phyloP scores from a whole-genome alignment of 2,329 filamentous ascomycete species.

The Aureobasidium lini region DNA sequence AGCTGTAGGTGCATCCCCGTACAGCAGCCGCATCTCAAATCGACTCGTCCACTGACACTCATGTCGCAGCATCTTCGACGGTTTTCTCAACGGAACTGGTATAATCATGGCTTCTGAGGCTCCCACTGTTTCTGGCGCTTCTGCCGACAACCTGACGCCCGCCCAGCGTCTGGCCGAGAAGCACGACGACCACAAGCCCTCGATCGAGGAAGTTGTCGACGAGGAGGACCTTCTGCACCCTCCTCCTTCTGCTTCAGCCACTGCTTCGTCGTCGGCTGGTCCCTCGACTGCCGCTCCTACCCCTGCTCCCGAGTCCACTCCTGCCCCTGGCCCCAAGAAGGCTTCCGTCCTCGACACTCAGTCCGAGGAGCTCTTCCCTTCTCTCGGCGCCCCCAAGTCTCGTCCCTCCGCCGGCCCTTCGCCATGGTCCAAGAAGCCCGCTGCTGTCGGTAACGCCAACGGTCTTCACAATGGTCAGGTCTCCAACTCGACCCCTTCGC shows the following conservation, averaged over 20 bases:
- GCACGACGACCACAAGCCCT: slow-evolving; percentile 52
- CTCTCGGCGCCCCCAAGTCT: slow-evolving; percentile 68
- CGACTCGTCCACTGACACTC: neutral
- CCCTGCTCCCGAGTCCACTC: slow-evolving; percentile 24
- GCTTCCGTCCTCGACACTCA: slow-evolving; percentile 59
- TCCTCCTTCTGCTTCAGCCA: slow-evolving; percentile 40
- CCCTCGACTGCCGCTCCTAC: slow-evolving; percentile 38
- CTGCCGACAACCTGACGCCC: slow-evolving; percentile 34
- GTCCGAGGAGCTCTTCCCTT: slow-evolving; percentile 90
- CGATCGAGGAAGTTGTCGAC: slow-evolving; percentile 73
- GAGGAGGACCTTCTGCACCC: slow-evolving; percentile 63
- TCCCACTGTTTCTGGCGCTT: slow-evolving; percentile 17
- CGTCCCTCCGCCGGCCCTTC: slow-evolving; percentile 55
- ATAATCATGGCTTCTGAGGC: slow-evolving; percentile 12
- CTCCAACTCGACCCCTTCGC: slow-evolving; percentile 45
- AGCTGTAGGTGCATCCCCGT: slow-evolving; percentile 6
- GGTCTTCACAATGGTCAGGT: slow-evolving; percentile 49
- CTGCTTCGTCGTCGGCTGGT: slow-evolving; percentile 31
- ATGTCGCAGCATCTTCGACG: slow-evolving; percentile 6
- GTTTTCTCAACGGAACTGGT: slow-evolving; percentile 12
- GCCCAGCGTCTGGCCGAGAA: slow-evolving; percentile 48
- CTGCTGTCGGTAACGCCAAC: slow-evolving; percentile 43
- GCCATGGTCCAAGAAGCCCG: slow-evolving; percentile 68
- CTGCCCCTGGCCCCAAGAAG: slow-evolving; percentile 12
- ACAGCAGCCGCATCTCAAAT: neutral